Conservation (phyloP, 2,329 filamentous ascomycete species). For the Fusarium haematococcum region DNA sequence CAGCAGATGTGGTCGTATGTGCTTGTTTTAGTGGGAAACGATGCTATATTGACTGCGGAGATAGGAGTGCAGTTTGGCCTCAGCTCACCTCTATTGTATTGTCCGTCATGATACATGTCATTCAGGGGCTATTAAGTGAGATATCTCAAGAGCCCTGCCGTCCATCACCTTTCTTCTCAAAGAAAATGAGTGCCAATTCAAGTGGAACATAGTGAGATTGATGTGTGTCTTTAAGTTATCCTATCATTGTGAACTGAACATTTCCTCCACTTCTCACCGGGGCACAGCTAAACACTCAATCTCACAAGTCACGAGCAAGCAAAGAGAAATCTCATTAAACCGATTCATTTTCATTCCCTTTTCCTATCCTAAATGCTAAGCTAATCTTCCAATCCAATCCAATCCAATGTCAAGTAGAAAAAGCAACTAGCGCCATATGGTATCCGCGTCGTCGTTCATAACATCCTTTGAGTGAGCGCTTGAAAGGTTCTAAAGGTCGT, state of each 20-base stretch:
- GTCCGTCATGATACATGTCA: not conserved
- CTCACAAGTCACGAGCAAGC: not conserved
- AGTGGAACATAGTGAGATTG: not conserved
- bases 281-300: not conserved
- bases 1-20: constrained; percentile 41
- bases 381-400: constrained; percentile 23
- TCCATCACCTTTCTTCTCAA: not conserved
- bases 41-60: not conserved
- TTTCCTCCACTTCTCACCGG: not conserved
- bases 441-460: constrained; percentile 33
- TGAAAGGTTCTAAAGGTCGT: constrained; percentile 33
- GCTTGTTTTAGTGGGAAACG: not conserved
- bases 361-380: constrained; percentile 39
- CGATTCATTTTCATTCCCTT: constrained; percentile 29
- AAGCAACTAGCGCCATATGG: constrained; percentile 31
- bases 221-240: not conserved
- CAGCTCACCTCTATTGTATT: not conserved
- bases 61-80: not conserved
- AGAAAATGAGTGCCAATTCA: not conserved
- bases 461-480: constrained; percentile 27
- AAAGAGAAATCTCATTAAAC: not conserved
- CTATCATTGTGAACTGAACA: not conserved
- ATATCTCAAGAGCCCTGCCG: not conserved
- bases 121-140: not conserved
- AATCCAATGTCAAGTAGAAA: constrained; percentile 17